Percentiles rank a stretch among this genome's conserved stretches.
phyloP scores from a whole-genome alignment of 768 basidiomycete species.

The Panus rudis region DNA sequence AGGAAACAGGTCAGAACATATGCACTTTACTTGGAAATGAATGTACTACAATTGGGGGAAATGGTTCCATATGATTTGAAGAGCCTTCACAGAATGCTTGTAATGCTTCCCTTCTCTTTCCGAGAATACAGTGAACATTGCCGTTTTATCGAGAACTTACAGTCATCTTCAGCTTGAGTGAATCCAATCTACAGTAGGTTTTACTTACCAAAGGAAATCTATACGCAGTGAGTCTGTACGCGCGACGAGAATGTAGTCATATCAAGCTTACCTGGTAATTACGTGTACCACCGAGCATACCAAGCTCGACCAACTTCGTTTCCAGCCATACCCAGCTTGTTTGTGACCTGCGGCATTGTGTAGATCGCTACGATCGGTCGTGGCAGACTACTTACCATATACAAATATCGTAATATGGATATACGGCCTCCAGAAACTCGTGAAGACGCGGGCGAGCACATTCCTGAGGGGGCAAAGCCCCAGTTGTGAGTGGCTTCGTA shows the following conservation, averaged over 20 bases:
- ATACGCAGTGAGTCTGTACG: not conserved
- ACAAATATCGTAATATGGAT: slow-evolving; percentile 83
- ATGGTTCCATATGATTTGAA: slow-evolving; percentile 83
- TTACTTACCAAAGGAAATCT: slow-evolving; percentile 57
- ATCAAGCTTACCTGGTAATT: slow-evolving; percentile 54
- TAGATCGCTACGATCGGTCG: not conserved
- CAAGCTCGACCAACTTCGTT: slow-evolving; percentile 79
- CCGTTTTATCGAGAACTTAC: slow-evolving; percentile 74
- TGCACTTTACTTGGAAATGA: too few species aligned
- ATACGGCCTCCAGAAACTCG: slow-evolving; percentile 73
- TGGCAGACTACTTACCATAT: slow-evolving; percentile 52
- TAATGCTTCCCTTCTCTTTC: slow-evolving; percentile 66
- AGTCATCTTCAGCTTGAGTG: not conserved
- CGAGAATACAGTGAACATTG: slow-evolving; percentile 85
- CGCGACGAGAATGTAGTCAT: too few species aligned
- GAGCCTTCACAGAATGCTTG: slow-evolving; percentile 75
- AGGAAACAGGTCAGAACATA: slow-evolving; percentile 12
- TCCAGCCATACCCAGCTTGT: slow-evolving; percentile 90
- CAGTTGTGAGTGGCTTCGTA: slow-evolving; percentile 78
- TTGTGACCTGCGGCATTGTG: slow-evolving; percentile 59
- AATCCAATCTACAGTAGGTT: not conserved
- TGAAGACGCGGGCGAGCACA: slow-evolving; percentile 82
- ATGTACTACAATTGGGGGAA: slow-evolving; percentile 66
- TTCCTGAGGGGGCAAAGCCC: slow-evolving; percentile 70
- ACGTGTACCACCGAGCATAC: slow-evolving; percentile 65